Evolutionary conservation across 1,284 basidiomycete species (phyloP), one percentile per base, ranked within the genome.

Genomic region (Clitocybe nebularis): DNA sequence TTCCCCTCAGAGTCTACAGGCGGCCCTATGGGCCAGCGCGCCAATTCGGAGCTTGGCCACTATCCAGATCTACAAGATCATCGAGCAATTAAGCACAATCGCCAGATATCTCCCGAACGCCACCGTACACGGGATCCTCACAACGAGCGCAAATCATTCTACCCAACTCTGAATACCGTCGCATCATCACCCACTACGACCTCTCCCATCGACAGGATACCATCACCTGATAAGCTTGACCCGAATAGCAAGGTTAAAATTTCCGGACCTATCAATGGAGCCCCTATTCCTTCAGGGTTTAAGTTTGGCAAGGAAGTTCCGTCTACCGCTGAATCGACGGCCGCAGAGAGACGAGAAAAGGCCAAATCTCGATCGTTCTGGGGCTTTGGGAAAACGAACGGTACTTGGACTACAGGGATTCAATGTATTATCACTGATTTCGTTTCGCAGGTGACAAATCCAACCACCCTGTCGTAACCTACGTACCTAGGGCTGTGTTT

Each of bases 321-420:
- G 14, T 58, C 73, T n/a, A 73, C 71, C 32, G 58, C 70, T 29
- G 63, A 73, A 17, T 56, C 67, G 24, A 63, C 67, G 28, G 53
- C 61, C 43, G 68, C 56, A 50, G 89, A 93, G 42, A 74, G 90
- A 58, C 76, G 90, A 46, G 84, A 91, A 56, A 94, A 93, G 67
- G 86, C 87, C 10, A 93, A 94, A 66, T 92, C 86, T 45, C 77
- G 89, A 35, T 81, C 84, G 6, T 93, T 94, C 69, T 93, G 90
- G 89, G 81, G 80, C 57, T 92, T 92, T 61, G 81, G 84, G 25
- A 74, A 77, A 58, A 69, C 72, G 11, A 73, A 68, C 53, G 71
- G 74, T 75, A 54, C 48, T 65, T 43, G 4, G 6, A 10, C 13
- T n/a, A 4, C 23, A 28, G 23, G 32, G 14, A 30, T 7, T 24